Evolutionary conservation across 2,329 filamentous ascomycete species (phyloP), one percentile per base, ranked within the genome.

Genomic region (Fusarium solani-melongenae): DNA sequence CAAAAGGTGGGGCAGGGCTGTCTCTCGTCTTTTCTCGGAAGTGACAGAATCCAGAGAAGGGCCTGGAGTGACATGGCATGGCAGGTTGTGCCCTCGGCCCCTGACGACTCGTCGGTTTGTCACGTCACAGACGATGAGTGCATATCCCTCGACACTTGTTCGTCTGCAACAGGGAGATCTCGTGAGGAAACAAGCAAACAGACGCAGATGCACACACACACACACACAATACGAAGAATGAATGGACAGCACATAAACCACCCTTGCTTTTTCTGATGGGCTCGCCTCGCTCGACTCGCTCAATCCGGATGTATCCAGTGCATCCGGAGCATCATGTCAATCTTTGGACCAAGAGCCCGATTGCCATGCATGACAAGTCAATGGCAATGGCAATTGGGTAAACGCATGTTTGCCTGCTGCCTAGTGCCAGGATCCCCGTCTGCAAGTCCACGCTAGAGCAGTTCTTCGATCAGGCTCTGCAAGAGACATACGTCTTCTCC

Each of bases 321-420:
- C 24, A 51, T 29, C 44, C 44, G 17, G 15, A 49, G 27, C 15
- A 8, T 15, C 41, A 51, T 29, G 46, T 51, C 46, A 51, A 49
- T 49, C 44, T 17, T 27, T 9, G 15, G 15, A 49, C 15, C 44
- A 1, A 49, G 44, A 49, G 17, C 17, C 39, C 6, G 12, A 58
- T 46, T 46, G 12, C 22, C 41, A 6, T 36, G 46, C 22, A 51
- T 58, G 27, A 59, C 56, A 29, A 22, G 22, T 62, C 41, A 36
- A 56, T 56, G 33, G 29, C 41, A 36, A 56, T 56, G 33, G 29
- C 49, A 62, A 65, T 64, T 67, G 63, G 69, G 20, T 10, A 34
- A 51, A 22, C 5, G 33, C 39, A 33, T 27, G 70, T 63, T 61
- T 73, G 62, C 61, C 46, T 51, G 24, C 24, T 27, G 41, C 22